Evolutionary conservation across 345 rosid species (phyloP).

Genomic region (Syzygium jambos): DNA sequence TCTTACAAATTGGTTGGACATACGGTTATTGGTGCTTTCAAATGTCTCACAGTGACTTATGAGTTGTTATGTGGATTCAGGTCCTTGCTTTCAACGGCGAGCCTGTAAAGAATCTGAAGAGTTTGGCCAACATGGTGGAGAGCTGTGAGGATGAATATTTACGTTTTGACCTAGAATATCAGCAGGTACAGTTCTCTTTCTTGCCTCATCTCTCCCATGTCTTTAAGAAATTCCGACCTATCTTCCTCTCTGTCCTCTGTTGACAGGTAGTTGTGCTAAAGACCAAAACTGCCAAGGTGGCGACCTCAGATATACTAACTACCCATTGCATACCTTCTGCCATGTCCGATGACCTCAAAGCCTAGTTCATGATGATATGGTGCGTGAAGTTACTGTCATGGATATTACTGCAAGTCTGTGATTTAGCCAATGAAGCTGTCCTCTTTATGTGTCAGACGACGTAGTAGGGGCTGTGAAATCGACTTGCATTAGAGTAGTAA

Average conservation of each 20-base stretch:
- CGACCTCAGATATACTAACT: slow-evolving; percentile 65
- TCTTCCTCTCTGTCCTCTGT: background rate
- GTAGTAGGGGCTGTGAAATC: background rate
- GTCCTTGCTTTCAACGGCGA: slow-evolving; percentile 80
- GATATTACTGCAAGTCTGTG: background rate
- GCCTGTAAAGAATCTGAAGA: slow-evolving; percentile 78
- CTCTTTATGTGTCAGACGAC: background rate
- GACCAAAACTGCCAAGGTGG: slow-evolving; percentile 66
- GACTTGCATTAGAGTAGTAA: background rate
- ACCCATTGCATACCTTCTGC: slow-evolving; percentile 88
- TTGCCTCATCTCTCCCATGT: background rate
- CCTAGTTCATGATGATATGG: slow-evolving; percentile 13
- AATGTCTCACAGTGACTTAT: background rate
- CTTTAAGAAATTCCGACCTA: background rate
- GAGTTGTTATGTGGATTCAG: slow-evolving; percentile 22
- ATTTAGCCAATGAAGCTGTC: background rate
- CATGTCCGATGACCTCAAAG: slow-evolving; percentile 78
- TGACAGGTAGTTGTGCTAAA: slow-evolving; percentile 60
- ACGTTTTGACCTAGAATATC: slow-evolving; percentile 73
- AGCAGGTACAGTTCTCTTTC: slow-evolving; percentile 41
- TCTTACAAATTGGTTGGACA: background rate
- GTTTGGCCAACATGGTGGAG: slow-evolving; percentile 78
- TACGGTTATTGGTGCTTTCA: background rate
- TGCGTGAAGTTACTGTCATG: background rate
- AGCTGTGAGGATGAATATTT: slow-evolving; percentile 71